Evolutionary conservation across 2,329 filamentous ascomycete species (phyloP).

Genomic region (Colletotrichum sp.): DNA sequence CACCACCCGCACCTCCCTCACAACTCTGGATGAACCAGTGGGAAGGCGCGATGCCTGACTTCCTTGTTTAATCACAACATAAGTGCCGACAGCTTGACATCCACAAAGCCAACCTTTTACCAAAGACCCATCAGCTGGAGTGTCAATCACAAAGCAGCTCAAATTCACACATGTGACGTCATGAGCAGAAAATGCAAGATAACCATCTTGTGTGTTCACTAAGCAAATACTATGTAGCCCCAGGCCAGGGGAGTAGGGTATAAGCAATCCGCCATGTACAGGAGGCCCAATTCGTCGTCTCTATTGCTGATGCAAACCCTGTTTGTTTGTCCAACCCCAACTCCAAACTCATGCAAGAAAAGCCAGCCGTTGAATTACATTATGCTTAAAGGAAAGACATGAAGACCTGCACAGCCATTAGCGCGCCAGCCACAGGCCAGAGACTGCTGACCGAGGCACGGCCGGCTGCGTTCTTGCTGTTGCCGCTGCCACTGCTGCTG

Average conservation of each 20-base stretch:
- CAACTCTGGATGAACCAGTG: slow-evolving; percentile 12
- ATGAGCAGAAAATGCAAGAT: not conserved
- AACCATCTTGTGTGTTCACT: not conserved
- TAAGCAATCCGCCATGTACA: slow-evolving; percentile 10
- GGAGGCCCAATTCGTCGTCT: not conserved
- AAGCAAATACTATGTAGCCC: slow-evolving; percentile 10
- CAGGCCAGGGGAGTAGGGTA: slow-evolving; percentile 9
- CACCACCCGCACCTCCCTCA: slow-evolving; percentile 11
- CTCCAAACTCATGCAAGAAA: slow-evolving; percentile 6
- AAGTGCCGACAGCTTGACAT: not conserved
- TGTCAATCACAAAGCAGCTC: not conserved
- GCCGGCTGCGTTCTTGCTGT: slow-evolving; percentile 11
- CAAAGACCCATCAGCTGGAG: not conserved
- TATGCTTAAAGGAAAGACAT: slow-evolving; percentile 16
- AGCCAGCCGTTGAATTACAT: not conserved
- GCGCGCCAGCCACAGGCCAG: slow-evolving; percentile 1
- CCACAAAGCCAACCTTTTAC: not conserved
- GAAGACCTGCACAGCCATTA: slow-evolving; percentile 1
- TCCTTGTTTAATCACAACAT: not conserved
- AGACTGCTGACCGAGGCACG: not conserved
- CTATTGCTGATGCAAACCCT: not conserved
- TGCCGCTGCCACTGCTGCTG: not conserved
- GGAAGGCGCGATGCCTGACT: not conserved
- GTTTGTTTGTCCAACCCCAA: slow-evolving; percentile 2
- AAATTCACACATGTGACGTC: not conserved